A percentile compares a stretch with the other conserved stretches of the same genome.
Evolutionary conservation across 768 basidiomycete genomes (phyloP).

Genomic region (Boletellus ananiceps): DNA sequence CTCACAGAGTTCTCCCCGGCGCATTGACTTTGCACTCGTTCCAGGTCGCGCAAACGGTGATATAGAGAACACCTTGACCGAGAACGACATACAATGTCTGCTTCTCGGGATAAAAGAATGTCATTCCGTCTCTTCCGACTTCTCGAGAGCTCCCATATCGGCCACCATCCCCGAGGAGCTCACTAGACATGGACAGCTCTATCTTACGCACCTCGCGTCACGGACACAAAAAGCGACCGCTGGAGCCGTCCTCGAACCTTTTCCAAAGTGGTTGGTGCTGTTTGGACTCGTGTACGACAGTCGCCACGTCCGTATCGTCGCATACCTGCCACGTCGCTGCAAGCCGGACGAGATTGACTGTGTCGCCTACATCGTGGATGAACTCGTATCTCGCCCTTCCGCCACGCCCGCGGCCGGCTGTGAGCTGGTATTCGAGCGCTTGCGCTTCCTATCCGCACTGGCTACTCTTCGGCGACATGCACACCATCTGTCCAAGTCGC

Average conservation of each 20-base stretch:
- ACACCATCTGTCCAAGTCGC: conserved; percentile 10
- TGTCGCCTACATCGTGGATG: conserved; percentile 20
- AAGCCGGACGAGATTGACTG: conserved; percentile 6
- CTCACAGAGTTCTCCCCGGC: neutral
- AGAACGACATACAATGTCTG: conserved; percentile 2
- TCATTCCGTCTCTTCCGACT: neutral
- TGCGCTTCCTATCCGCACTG: conserved; percentile 21
- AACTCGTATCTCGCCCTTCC: conserved; percentile 10
- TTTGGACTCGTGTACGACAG: conserved; percentile 23
- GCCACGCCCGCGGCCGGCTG: neutral
- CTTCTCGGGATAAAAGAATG: conserved; percentile 16
- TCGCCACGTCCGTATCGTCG: conserved; percentile 17
- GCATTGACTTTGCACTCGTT: conserved; percentile 16
- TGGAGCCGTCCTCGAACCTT: neutral
- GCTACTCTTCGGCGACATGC: conserved; percentile 19
- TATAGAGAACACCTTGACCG: neutral
- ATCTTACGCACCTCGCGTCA: conserved; percentile 14
- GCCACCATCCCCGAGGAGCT: conserved; percentile 14
- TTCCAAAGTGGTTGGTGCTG: conserved; percentile 26
- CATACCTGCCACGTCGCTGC: conserved; percentile 16
- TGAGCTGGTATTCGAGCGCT: conserved; percentile 8
- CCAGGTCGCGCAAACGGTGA: neutral
- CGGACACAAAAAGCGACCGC: neutral
- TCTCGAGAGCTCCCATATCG: neutral
- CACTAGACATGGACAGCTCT: conserved; percentile 1